Evolutionary conservation across 2,329 filamentous ascomycete species (phyloP), one percentile per base, ranked within the genome.

Genomic region (Pseudogymnoascus sp.): DNA sequence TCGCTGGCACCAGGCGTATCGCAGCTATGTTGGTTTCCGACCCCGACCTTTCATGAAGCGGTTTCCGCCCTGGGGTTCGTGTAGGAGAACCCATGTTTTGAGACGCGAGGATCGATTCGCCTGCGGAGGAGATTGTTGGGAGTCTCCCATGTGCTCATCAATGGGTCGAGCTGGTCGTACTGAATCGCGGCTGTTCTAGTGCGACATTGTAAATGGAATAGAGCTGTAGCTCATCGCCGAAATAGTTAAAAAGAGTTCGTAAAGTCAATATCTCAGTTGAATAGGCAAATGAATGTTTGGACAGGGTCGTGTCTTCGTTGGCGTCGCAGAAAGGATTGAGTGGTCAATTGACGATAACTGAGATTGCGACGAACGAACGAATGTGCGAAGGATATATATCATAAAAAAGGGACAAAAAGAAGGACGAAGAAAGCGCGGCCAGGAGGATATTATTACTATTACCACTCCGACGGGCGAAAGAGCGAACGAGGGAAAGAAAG

Each of bases 21-120:
- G 57, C 59, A 61, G 60, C 61, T 61, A 48, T 60, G 48, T 61
- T 61, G 15, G 60, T 38, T 37, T 62, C 28, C n/a, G 60, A 62
- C 23, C 57, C 58, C 2, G 59, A 39, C 35, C 60, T 41, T 34
- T 62, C 60, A 45, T 61, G 60, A 33, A 62, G 59, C 35, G 60
- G 28, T 57, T 35, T 37, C 48, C 60, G 59, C 18, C 26, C 45
- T 18, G 45, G 45, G 45, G 45, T 52, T 52, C 45, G 45, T 52
- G 45, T 52, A 52, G 15, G 41, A 41, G 56, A 35, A 28, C 59
- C 57, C 59, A 61, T 61, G 56, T 59, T 59, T 61, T 57, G 59
- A 59, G 18, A 48, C 55, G 45, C 58, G 26, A 28, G 21, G 18
- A 58, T 37, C n/a, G 26, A 58, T 58, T 26, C 34, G 35, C 35